phyloP scores from a whole-genome alignment of 108 stramenopile species.

The Skeletonema potamos region DNA sequence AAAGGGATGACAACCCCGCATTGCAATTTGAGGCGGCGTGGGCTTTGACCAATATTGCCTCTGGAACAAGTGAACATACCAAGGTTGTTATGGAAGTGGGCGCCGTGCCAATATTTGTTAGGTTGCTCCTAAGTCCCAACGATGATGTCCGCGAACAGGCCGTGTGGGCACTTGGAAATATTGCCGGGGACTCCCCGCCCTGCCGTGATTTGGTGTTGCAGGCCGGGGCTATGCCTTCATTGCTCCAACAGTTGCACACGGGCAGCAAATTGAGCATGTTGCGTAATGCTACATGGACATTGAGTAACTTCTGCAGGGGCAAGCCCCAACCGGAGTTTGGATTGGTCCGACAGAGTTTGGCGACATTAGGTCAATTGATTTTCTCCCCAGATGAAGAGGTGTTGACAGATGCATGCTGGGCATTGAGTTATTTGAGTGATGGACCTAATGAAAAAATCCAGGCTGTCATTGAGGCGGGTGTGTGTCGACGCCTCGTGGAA shows the following conservation, averaged over 20 bases:
- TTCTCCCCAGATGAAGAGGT: conserved; percentile 96
- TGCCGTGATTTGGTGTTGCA: conserved; percentile 95
- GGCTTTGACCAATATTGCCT: conserved; percentile 99
- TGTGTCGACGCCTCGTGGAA: conserved; percentile 93
- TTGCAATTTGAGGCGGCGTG: conserved; percentile 99
- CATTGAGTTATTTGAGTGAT: conserved; percentile 93
- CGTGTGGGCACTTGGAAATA: conserved; percentile 99
- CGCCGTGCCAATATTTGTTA: conserved; percentile 97
- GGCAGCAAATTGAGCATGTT: conserved; percentile 95
- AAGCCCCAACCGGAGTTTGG: conserved; percentile 98
- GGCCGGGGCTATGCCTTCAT: conserved; percentile 91
- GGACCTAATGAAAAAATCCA: conserved; percentile 98
- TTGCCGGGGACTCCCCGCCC: conserved; percentile 97
- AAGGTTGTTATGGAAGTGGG: conserved; percentile 97
- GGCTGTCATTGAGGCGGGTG: conserved; percentile 98
- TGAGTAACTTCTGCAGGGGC: conserved; percentile 98
- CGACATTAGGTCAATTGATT: conserved; percentile 93
- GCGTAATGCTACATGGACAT: conserved; percentile 98
- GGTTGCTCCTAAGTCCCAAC: conserved; percentile 88
- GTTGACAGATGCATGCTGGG: conserved; percentile 99
- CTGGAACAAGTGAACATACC: conserved; percentile 97
- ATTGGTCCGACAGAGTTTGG: conserved; percentile 87
- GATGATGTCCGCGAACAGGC: conserved; percentile 98
- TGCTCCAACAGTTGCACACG: conserved; percentile 91
- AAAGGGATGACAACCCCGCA: conserved; percentile 89